Base-by-base conservation (phyloP, 2,329 filamentous ascomycete species). In the Microcyclospora tardicrescens region DNA sequence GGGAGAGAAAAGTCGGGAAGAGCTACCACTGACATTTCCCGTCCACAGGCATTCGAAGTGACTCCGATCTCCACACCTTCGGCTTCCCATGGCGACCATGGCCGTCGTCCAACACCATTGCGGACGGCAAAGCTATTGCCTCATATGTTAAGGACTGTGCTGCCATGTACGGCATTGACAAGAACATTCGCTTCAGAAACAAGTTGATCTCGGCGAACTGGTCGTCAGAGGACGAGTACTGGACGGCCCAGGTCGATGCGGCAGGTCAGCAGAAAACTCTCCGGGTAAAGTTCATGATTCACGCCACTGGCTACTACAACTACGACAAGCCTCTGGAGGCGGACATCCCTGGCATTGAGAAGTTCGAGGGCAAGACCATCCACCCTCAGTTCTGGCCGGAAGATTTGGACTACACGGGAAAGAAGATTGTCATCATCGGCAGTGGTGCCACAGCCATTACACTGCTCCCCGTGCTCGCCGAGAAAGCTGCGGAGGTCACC, bases 371-470 rank as follows among this genome's bases (percentile, higher is more conserved):
- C 27, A 57, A 66, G 31, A 61, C 75, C 11, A 64, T 82, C 2
- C 80, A 84, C 45, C 80, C 81, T 1, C 81, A 85, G 49, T 84
- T 82, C 61, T 87, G 83, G 83, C 80, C 81, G 0, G 64, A 79
- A 40, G 68, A 77, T 35, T 62, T 82, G 29, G 72, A 83, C 50
- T 80, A 80, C 55, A 60, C 66, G 5, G 66, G 67, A 55, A 84
- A 86, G 59, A 73, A 73, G 33, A 66, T 89, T 14, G 71, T 84
- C 33, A 67, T 89, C 42, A 74, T 91, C 44, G 84, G 84, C 12
- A 80, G 73, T 12, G 85, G 85, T 6, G 84, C 84, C 2, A 93
- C 85, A 0, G 80, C 84, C 6, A 63, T 89, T 35, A 91, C 84
- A 0, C 67, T 93, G 1, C 58, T 93, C 2, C 85, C 84, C 1